These are phyloP conservation scores for Mycena epipterygia DNA, from an alignment of 768 basidiomycete genomes.

Conservation along the genomic window DNA sequence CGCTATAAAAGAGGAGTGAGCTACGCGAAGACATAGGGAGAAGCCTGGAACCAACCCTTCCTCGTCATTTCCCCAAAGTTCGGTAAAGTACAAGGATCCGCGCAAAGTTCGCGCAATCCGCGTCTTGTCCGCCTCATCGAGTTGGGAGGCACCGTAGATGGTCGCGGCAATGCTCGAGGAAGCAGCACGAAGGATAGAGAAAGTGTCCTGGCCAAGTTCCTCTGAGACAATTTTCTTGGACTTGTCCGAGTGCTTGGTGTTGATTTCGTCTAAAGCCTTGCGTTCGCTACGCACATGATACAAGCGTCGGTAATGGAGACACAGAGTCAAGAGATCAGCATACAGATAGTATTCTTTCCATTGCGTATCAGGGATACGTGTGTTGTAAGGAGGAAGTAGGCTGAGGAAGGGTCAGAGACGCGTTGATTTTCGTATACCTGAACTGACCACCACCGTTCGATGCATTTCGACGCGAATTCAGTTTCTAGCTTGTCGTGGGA, in stretches of 20 bases:
- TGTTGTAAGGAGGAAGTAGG: constrained; percentile 30
- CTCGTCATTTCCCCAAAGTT: constrained; percentile 34
- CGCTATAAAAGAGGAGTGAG: constrained; percentile 19
- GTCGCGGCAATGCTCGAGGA: constrained; percentile 22
- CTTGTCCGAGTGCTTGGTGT: constrained; percentile 23
- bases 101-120: constrained; percentile 27
- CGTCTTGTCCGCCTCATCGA: constrained; percentile 24
- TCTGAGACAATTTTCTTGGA: constrained; percentile 32
- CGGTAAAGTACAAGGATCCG: constrained; percentile 31
- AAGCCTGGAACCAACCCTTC: constrained; percentile 28
- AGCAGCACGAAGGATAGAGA: constrained; percentile 25
- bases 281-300: constrained; percentile 18
- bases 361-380: constrained; percentile 20
- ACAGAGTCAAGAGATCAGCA: constrained; percentile 13
- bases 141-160: constrained; percentile 24
- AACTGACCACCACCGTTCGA: constrained; percentile 34
- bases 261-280: constrained; percentile 31
- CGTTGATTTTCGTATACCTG: background rate
- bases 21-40: background rate
- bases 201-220: constrained; percentile 33
- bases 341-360: constrained; percentile 32
- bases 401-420: constrained; percentile 17
- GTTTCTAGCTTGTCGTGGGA: constrained; percentile 23
- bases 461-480: constrained; percentile 30
- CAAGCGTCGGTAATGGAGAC: constrained; percentile 12